Evolutionary conservation across 2,329 filamentous ascomycete species (phyloP).

Genomic region (Nemania diffusa): DNA sequence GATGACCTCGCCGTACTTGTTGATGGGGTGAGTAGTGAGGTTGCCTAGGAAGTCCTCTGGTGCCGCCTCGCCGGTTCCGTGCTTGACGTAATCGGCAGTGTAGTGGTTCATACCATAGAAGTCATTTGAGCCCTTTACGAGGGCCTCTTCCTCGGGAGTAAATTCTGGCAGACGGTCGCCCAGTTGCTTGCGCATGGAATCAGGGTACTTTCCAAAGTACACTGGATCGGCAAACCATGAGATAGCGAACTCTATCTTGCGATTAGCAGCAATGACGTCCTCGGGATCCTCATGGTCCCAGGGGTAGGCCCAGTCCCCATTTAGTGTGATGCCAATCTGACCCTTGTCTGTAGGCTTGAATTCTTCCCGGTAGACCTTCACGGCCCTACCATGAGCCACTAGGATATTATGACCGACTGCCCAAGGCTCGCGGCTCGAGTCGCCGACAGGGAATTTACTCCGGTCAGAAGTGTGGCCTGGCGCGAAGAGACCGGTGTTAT

Average conservation of each 20-base stretch:
- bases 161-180: conserved; percentile 80
- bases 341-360: conserved; percentile 79
- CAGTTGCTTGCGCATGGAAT: conserved; percentile 83
- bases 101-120: conserved; percentile 98
- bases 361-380: conserved; percentile 84
- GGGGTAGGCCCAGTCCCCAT: conserved; percentile 84
- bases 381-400: conserved; percentile 80
- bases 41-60: conserved; percentile 79
- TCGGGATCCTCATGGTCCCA: conserved; percentile 81
- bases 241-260: conserved; percentile 88
- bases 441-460: conserved; percentile 74
- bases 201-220: conserved; percentile 85
- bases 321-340: conserved; percentile 87
- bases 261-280: conserved; percentile 79
- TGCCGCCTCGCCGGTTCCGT: conserved; percentile 69
- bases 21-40: conserved; percentile 75
- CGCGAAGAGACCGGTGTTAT: conserved; percentile 80
- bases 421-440: conserved; percentile 83
- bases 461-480: conserved; percentile 85
- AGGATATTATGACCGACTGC: conserved; percentile 83
- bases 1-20: conserved; percentile 78
- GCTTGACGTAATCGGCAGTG: conserved; percentile 86
- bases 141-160: conserved; percentile 74
- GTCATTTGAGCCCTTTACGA: conserved; percentile 89
- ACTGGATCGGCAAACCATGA: conserved; percentile 90